Evolutionary conservation across 2,329 filamentous ascomycete species (phyloP), one percentile per base, ranked within the genome.

Genomic region (Claviceps arundinis): DNA sequence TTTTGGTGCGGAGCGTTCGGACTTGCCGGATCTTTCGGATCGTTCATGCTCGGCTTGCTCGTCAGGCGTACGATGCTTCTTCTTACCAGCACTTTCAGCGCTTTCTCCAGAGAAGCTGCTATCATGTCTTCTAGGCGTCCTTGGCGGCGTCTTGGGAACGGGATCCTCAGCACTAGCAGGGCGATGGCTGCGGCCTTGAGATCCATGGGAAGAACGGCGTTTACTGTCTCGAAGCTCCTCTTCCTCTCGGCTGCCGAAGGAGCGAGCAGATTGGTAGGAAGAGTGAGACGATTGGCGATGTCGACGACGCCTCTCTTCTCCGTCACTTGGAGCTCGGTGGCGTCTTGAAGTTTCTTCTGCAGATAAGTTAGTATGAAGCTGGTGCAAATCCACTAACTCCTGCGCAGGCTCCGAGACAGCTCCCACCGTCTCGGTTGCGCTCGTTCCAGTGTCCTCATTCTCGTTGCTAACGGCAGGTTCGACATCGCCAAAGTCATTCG

Each of bases 341-440:
- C 69, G 67, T 62, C 65, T 70, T 60, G 62, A 64, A 61, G 65
- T 73, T 58, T 75, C 73, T 67, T 76, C 75, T 79, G 70, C 68
- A 66, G 70, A 74, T 63, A 73, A 69, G 75, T 80, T 73, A 80
- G 76, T 70, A 73, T 73, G 70, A 65, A 70, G 68, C 65, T 67
- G 64, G 62, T 65, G 8, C 11, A 37, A 41, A 37, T 46, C 41
- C 11, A 22, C 9, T 4, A 1, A 9, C 7, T 46, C 40, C 19
- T 45, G 38, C 2, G 17, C 26, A 9, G 19, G 14, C 22, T 50
- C 51, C 37, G 22, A 42, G 22, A 24, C 34, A 26, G 42, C 41
- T 46, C 34, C 34, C 46, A 38, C 38, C 41, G 11, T 40, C 40
- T 50, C 51, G 26, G 19, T 43, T 13, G 17, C 26, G 19, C 26